Evolutionary conservation across 192 early-diverging fungal species (phyloP), one percentile per base, ranked within the genome.

Genomic region (Coemansia sp.): DNA sequence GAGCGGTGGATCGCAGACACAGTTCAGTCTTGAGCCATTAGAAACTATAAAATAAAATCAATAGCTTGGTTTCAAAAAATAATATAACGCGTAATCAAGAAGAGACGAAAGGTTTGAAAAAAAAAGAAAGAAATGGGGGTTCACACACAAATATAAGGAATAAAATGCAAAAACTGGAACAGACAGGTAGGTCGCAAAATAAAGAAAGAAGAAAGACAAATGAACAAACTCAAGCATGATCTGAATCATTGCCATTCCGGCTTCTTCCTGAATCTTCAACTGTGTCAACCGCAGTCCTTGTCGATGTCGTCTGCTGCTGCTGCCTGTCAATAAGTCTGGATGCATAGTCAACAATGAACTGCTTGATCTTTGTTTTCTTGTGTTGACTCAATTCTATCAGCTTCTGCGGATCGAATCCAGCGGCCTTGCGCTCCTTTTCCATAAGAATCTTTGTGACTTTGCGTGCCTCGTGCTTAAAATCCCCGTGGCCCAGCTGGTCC

Each of bases 1-100:
- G 86, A 85, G 68, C 63, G 84, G 37, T 91, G 90, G 90, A 86
- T 91, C 45, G 76, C 72, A 12, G 77, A 83, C 3, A 42, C 75
- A 6, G 65, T 82, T 32, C 65, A 73, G n/a, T 43, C 63, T 2
- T 72, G 51, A 54, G 16, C 47, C 8, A 49, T 7, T 49, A 49
- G 16, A 49, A 54, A 7, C 47, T 18, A 49, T 7, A 18, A 49
- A 6, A 49, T 5, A 7, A 49, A 18, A 49, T 8, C 15, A 15
- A 49, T 49, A 18, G 5, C 1, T 49, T 18, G 19, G 19, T 26
- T 7, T 12, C 16, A 45, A 4, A 49, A 18, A 54, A 54, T 26
- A 54, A 54, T 11, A 54, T 21, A 26, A 10, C 21, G 51, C 51
- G 1, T 26, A 26, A 26, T 26, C 26, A 26, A 26, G 3, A 26